A percentile compares a stretch with the other conserved stretches of the same genome.
Evolutionary conservation across 2,329 filamentous ascomycete genomes (phyloP).

Genomic region (Neofusicoccum ribis): DNA sequence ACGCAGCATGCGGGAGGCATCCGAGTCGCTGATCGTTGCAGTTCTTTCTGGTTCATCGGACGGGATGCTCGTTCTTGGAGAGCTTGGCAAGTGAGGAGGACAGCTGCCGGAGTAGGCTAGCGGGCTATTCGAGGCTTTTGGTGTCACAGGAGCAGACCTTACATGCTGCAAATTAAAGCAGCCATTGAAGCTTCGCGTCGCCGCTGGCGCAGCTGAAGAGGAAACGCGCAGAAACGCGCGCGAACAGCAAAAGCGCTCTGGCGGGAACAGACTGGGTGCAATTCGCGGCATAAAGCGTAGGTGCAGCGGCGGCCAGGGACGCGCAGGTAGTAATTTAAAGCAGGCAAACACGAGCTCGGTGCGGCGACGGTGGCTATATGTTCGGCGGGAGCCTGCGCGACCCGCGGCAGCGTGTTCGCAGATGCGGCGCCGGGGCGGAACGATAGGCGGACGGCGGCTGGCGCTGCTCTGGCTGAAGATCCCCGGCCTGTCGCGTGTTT

Average conservation of each 20-base stretch:
- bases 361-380: background rate
- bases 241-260: background rate
- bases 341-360: background rate
- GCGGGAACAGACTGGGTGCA: background rate
- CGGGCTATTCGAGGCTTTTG: background rate
- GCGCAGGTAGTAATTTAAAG: constrained; percentile 7
- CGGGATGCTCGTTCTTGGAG: constrained; percentile 78
- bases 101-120: background rate
- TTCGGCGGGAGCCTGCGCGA: background rate
- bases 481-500: background rate
- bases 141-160: constrained; percentile 14
- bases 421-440: background rate
- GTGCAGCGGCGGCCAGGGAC: background rate
- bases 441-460: background rate
- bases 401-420: background rate
- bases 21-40: constrained; percentile 38
- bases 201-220: constrained; percentile 1
- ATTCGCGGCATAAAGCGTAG: background rate
- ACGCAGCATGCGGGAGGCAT: background rate
- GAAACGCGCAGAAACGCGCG: background rate
- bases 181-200: background rate
- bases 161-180: constrained; percentile 9
- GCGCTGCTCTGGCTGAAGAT: background rate
- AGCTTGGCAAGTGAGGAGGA: constrained; percentile 62
- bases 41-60: constrained; percentile 91